Base-by-base conservation (phyloP, 1,284 basidiomycete genomes). In the Sporisorium reilianum region DNA sequence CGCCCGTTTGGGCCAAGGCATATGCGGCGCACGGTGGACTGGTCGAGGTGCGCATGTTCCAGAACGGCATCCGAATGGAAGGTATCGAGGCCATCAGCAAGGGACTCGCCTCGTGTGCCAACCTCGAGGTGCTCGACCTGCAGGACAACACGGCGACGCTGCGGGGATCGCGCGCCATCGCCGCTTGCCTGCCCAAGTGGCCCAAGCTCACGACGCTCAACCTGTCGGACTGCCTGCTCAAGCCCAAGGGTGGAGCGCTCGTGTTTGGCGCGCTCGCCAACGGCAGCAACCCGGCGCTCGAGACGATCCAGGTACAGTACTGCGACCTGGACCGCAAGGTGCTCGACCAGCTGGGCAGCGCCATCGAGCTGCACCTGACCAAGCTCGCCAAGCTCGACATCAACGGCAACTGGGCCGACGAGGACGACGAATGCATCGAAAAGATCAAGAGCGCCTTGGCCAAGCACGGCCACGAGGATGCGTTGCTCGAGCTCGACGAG, bases 1-100 rank as follows among this genome's bases (percentile, higher is more conserved):
- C 96, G 0, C 79, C 87, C 1, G 88, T 89, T 8, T 98, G 94
- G 92, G 94, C 93, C 2, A 89, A 90, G 50, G 95, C 95, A 1
- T 97, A 96, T 77, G 90, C 90, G 8, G 92, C 90, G 40, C 95
- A 97, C 83, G 90, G 89, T 5, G 65, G 76, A 9, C 88, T 99
- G 25, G 87, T 88, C 52, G 94, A 97, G 80, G 92, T 99, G 38
- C 89, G 92, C 75, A 92, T 99, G 91, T 93, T 93, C 41, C 95
- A 99, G 87, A 98, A 99, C 82, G 97, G 95, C 2, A 98, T 99
- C 80, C 89, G 95, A 74, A 94, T 94, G 91, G 91, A 92, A 71
- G 96, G 97, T 8, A 92, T 97, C 80, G 89, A 89, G n/a, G 89
- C 90, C 16, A 89, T 99, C 46, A 92, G 92, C 23, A 64, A 74